Percentiles rank a stretch among this genome's conserved stretches.
phyloP scores from a whole-genome alignment of 345 rosid species.

The Melastoma malabathricum region DNA sequence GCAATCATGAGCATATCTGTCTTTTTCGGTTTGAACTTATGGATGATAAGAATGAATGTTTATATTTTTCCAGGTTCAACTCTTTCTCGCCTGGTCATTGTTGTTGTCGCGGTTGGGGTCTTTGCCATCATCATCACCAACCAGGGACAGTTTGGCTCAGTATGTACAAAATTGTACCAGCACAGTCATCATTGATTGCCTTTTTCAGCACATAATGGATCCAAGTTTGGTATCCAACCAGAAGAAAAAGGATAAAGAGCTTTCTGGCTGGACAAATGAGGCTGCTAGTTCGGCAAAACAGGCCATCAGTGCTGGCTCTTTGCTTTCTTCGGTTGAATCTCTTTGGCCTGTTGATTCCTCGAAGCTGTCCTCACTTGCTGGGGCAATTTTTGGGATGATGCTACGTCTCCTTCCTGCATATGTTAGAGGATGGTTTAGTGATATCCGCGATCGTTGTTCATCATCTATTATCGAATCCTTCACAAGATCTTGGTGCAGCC shows the following conservation, averaged over 20 bases:
- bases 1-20: no score
- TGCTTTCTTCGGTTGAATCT: constrained; percentile 55
- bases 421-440: constrained; percentile 82
- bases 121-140: constrained; percentile 47
- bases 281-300: constrained; percentile 58
- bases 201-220: constrained; percentile 85
- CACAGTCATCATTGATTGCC: constrained; percentile 62
- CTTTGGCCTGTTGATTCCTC: constrained; percentile 64
- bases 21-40: no score
- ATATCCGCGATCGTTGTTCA: constrained; percentile 69
- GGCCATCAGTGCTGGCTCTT: constrained; percentile 55
- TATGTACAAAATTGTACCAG: constrained; percentile 56
- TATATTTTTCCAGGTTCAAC: constrained; percentile 46
- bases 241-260: constrained; percentile 61
- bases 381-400: constrained; percentile 77
- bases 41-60: no score
- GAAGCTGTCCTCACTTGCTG: constrained; percentile 73
- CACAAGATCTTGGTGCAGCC: constrained; percentile 92
- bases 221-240: constrained; percentile 34
- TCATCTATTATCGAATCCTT: constrained; percentile 61
- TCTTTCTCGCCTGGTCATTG: constrained; percentile 80
- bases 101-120: constrained; percentile 63
- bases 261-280: constrained; percentile 36
- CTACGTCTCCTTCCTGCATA: constrained; percentile 84
- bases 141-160: constrained; percentile 66